Evolutionary conservation across 108 stramenopile genomes (phyloP), one percentile per base, ranked within the genome.

Genomic region (Bacterosira constricta): DNA sequence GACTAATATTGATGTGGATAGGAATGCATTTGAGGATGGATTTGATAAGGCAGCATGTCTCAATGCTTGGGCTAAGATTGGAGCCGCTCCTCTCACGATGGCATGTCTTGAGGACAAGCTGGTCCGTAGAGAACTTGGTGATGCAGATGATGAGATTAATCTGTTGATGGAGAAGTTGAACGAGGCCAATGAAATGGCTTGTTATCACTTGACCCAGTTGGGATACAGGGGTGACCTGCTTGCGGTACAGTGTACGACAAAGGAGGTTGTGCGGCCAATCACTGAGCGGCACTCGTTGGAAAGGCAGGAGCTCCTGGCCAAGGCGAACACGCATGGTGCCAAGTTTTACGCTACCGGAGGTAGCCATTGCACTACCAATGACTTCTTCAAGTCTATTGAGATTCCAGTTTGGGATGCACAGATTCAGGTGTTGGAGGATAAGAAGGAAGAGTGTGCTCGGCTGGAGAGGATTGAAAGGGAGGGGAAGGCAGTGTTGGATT

Each of bases 241-340:
- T 11, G 29, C 9, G 53, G 53, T 34, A 6, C 27, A 54, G 30
- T 31, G 27, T n/a, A 29, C 17, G n/a, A 1, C 29, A 17, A n/a
- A 54, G 32, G 13, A 54, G 26, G 29, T 29, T 11, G 11, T 52
- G 5, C 23, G 13, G 23, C 26, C n/a, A n/a, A n/a, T 52, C 26
- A 62, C 60, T 7, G 26, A 27, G 3, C 60, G 39, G 27, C 60
- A 62, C 20, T 62, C 60, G 21, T 25, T 25, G 26, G 39, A 62
- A 39, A 62, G 60, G 21, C 15, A 42, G 4, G 23, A 41, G 26
- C 13, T 44, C 23, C n/a, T 62, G 39, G 41, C 60, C 37, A 41
- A 62, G 60, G 60, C 60, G 29, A 62, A 15, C 20, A 44, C 60
- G 15, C 60, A 42, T 41, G 42, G 60, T 23, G 25, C 37, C 25